Conservation (phyloP, 169 alveolate genomes). For the Plasmodium sp. region DNA sequence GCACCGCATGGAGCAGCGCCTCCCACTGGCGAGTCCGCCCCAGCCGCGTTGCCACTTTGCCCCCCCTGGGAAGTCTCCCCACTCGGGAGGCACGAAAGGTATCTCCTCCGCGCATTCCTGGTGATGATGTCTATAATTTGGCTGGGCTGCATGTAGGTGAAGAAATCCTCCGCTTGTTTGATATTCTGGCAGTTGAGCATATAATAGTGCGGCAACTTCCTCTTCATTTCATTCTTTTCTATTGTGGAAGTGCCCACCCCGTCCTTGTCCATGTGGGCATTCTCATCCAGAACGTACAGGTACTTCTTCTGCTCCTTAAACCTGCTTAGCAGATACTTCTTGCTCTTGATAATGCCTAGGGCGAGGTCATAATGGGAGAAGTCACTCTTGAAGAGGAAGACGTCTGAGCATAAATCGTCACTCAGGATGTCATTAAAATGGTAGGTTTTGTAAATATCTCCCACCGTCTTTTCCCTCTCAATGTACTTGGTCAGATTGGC, state of each 20-base stretch:
- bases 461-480: background rate
- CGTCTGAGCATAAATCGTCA: conserved; percentile 8
- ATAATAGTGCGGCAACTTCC: conserved; percentile 26
- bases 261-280: conserved; percentile 19
- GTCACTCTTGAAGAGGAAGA: conserved; percentile 31
- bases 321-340: conserved; percentile 7
- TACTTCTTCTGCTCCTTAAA: conserved; percentile 24
- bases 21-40: no score
- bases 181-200: conserved; percentile 20
- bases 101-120: background rate
- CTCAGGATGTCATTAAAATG: conserved; percentile 7
- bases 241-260: background rate
- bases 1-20: no score
- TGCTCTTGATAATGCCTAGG: conserved; percentile 32
- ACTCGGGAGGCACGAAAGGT: background rate
- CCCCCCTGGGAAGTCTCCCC: background rate
- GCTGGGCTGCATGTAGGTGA: conserved; percentile 50
- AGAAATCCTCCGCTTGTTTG: conserved; percentile 8
- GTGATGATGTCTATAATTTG: conserved; percentile 40
- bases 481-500: conserved; percentile 10
- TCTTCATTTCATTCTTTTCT: background rate
- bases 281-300: conserved; percentile 34
- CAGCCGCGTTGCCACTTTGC: background rate
- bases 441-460: conserved; percentile 6
- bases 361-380: conserved; percentile 46